phyloP scores from a whole-genome alignment of 2,329 filamentous ascomycete genomes.

The Lachnellula occidentalis region DNA sequence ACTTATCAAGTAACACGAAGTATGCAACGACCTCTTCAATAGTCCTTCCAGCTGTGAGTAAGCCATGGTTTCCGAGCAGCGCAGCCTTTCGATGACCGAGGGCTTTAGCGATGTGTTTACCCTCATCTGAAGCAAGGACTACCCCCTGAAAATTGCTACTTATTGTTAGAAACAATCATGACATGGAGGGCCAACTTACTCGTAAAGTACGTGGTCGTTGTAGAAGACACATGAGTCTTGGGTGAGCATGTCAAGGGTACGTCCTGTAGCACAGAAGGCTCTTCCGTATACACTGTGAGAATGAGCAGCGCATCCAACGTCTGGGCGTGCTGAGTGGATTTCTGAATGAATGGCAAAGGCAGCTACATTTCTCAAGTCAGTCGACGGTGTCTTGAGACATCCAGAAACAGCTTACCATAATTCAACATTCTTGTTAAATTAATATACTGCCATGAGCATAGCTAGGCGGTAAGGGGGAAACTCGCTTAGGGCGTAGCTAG shows the following conservation, averaged over 20 bases:
- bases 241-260: conserved; percentile 50
- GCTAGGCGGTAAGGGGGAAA: too few species aligned
- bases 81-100: conserved; percentile 44
- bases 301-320: conserved; percentile 51
- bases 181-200: conserved; percentile 27
- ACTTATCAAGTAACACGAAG: conserved; percentile 45
- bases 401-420: background rate
- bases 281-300: conserved; percentile 51
- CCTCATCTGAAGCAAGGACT: conserved; percentile 45
- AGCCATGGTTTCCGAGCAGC: conserved; percentile 46
- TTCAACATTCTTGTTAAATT: too few species aligned
- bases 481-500: too few species aligned
- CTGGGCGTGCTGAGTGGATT: conserved; percentile 50
- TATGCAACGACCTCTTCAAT: conserved; percentile 46
- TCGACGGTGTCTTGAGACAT: background rate
- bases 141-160: conserved; percentile 41
- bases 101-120: conserved; percentile 39
- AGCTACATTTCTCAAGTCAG: conserved; percentile 2
- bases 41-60: conserved; percentile 42
- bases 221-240: conserved; percentile 50
- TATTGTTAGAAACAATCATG: background rate
- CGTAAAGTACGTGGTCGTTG: conserved; percentile 34
- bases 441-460: too few species aligned
- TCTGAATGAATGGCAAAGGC: conserved; percentile 54
- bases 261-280: conserved; percentile 55